Conservation (phyloP, 331 rosid species). For the Cydonia oblonga region DNA sequence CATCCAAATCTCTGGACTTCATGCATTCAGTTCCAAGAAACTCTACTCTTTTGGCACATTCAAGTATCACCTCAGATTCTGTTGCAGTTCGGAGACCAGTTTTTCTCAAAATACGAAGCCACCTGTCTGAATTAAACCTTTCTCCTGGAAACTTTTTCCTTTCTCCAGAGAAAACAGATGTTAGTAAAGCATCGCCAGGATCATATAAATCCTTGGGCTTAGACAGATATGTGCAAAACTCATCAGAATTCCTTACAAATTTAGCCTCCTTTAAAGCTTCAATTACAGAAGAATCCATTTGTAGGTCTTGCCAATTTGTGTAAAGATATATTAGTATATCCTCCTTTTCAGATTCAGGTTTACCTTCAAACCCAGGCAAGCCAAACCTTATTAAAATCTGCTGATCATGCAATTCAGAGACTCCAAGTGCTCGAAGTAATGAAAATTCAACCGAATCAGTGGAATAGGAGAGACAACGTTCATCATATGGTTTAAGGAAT, state of each 20-base stretch:
- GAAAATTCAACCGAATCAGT: conserved; percentile 57
- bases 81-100: conserved; percentile 70
- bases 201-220: conserved; percentile 77
- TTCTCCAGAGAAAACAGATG: conserved; percentile 89
- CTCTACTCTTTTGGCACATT: conserved; percentile 91
- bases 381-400: conserved; percentile 86
- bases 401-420: conserved; percentile 64
- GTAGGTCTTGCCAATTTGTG: conserved; percentile 88
- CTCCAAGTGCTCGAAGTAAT: conserved; percentile 74
- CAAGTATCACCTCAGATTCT: conserved; percentile 77
- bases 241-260: conserved; percentile 85
- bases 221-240: conserved; percentile 59
- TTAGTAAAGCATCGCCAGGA: conserved; percentile 72
- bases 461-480: conserved; percentile 65
- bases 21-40: conserved; percentile 74
- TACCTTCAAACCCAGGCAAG: conserved; percentile 68
- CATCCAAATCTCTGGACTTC: conserved; percentile 59
- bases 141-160: conserved; percentile 89
- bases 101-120: conserved; percentile 88
- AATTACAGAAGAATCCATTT: conserved; percentile 48
- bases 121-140: conserved; percentile 73
- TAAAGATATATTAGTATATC: conserved; percentile 60
- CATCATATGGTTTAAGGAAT: conserved; percentile 73
- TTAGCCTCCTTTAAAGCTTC: conserved; percentile 71
- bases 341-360: conserved; percentile 68